Percentiles rank a stretch among this genome's conserved stretches.
Evolutionary conservation across 352 stramenopile species (phyloP).

Genomic region (Pythium graminicola): DNA sequence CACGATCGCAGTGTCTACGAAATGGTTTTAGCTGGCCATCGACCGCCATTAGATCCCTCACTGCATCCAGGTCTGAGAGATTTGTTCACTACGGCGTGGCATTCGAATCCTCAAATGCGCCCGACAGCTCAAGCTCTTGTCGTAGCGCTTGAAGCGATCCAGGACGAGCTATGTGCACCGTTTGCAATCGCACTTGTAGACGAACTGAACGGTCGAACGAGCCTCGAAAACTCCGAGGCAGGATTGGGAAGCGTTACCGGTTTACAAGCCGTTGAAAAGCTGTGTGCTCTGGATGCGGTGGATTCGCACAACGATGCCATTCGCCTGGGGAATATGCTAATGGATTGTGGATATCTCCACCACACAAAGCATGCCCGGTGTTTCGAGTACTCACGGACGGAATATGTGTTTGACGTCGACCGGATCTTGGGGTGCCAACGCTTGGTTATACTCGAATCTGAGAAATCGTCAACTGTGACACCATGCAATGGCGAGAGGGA

Average conservation of each 20-base stretch:
- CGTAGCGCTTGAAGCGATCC: slow-evolving; percentile 37
- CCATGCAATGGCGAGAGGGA: not conserved
- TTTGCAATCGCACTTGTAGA: slow-evolving; percentile 45
- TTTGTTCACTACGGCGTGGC: slow-evolving; percentile 51
- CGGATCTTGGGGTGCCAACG: slow-evolving; percentile 22
- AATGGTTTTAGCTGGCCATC: slow-evolving; percentile 31
- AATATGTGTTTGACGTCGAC: slow-evolving; percentile 32
- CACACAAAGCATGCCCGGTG: slow-evolving; percentile 26
- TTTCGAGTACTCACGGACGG: slow-evolving; percentile 14
- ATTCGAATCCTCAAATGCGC: slow-evolving; percentile 38
- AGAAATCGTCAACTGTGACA: not conserved
- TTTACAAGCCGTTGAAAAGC: slow-evolving; percentile 9
- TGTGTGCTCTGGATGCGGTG: slow-evolving; percentile 16
- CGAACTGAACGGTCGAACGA: slow-evolving; percentile 27
- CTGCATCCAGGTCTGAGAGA: slow-evolving; percentile 44
- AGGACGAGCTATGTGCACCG: slow-evolving; percentile 48
- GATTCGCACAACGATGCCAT: slow-evolving; percentile 24
- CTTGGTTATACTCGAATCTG: slow-evolving; percentile 11
- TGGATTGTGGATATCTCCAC: slow-evolving; percentile 33
- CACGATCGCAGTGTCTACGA: slow-evolving; percentile 44
- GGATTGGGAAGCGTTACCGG: slow-evolving; percentile 22
- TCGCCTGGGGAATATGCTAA: slow-evolving; percentile 32
- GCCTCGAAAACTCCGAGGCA: not conserved
- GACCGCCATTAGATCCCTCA: slow-evolving; percentile 30
- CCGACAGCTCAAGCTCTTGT: slow-evolving; percentile 48